Evolutionary conservation across 768 basidiomycete genomes (phyloP).

Genomic region (Scleroderma bovista): DNA sequence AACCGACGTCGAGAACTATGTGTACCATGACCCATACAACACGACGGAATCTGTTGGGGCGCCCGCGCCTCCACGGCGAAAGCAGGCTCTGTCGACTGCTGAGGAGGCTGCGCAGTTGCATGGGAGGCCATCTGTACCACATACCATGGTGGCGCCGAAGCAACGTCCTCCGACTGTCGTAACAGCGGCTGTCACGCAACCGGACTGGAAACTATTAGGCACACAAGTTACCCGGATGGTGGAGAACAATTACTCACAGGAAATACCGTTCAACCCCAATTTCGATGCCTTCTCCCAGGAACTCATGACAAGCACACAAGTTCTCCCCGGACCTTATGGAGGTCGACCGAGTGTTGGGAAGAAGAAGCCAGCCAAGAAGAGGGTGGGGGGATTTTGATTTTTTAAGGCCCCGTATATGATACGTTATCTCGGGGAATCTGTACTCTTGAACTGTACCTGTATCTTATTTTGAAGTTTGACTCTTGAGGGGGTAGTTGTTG

Average conservation of each 20-base stretch:
- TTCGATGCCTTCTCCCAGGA: constrained; percentile 34
- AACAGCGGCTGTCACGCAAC: constrained; percentile 19
- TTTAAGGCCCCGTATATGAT: too few species aligned
- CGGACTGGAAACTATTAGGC: constrained; percentile 1
- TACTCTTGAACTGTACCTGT: too few species aligned
- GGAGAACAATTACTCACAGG: constrained; percentile 14
- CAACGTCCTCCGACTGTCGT: constrained; percentile 39
- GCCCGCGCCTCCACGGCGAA: constrained; percentile 12
- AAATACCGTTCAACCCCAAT: constrained; percentile 7
- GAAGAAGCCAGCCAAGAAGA: constrained; percentile 59
- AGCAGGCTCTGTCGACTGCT: constrained; percentile 1
- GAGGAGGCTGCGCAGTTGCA: not conserved
- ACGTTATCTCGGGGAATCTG: too few species aligned
- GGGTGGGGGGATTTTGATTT: constrained; percentile 67
- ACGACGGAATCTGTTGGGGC: constrained; percentile 17
- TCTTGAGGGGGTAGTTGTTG: too few species aligned
- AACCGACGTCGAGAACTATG: constrained; percentile 42
- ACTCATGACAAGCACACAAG: constrained; percentile 58
- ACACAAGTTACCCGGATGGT: constrained; percentile 7
- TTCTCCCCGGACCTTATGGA: constrained; percentile 66
- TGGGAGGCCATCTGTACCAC: constrained; percentile 5
- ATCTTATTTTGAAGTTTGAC: too few species aligned
- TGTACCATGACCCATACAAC: constrained; percentile 53
- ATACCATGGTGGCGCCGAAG: constrained; percentile 16
- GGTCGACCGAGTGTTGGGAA: constrained; percentile 48